Base-by-base conservation (phyloP, 2,329 filamentous ascomycete genomes). In the Aspergillus pseudonomiae region DNA sequence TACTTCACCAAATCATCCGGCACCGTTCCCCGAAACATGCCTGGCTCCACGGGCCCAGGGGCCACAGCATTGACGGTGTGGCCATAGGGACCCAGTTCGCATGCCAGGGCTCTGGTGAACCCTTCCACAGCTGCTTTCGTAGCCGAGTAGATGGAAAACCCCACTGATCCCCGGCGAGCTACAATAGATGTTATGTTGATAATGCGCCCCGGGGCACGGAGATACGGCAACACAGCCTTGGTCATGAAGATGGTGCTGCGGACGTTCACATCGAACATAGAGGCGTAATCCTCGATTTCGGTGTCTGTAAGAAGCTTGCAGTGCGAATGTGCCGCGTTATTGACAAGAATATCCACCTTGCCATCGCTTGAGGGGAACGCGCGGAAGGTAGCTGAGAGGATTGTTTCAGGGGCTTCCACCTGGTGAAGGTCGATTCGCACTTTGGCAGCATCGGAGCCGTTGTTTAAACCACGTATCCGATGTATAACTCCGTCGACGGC, bases 211-310 rank as follows among this genome's bases (percentile, higher is more conserved):
- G 39, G 39, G 26, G 54, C 45, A 24, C 45, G 53, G 5, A 65
- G 58, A 45, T 61, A 39, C 4, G 61, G 64, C 19, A 59, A 26
- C 0, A 61, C 58, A 3, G 61, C 58, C 36, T 41, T 56, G 10
- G 52, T 57, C 54, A 65, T 59, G 55, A 57, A 52, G 4, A 58
- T 53, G 21, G 55, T 45, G 34, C 54, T 59, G 36, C 53, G 55
- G 21, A 65, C 61, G 54, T 65, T 65, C n/a, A 61, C 12, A 43
- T 63, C 36, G 24, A 63, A 59, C n/a, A 65, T 14, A 10, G 45
- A 43, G 32, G 39, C 21, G 34, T 57, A 59, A 12, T 59, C 32
- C 3, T 59, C 41, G 14, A 45, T 16, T 28, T 45, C 28, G 6
- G 48, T 56, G 24, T 45, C 28, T 2, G 41, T 26, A 5, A 57